Base-by-base conservation (phyloP, 305 asterid genomes). In the Andrographis paniculata region DNA sequence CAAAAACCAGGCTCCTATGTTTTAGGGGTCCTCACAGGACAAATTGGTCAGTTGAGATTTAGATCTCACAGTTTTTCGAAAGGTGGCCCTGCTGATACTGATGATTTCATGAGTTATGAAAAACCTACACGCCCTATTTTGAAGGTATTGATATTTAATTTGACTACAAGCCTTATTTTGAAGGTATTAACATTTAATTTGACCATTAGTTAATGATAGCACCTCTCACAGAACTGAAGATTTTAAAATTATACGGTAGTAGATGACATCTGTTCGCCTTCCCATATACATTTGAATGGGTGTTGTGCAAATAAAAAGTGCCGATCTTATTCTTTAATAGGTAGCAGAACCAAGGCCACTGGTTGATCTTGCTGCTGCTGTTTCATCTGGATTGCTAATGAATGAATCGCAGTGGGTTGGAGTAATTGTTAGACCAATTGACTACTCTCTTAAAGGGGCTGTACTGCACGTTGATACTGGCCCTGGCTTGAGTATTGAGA, bases 391-490 rank as follows among this genome's bases (percentile, higher is more conserved):
- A 66, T 76, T 91, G 74, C 80, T 91, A 66, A 80, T 87, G 75
- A 91, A 87, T 75, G 95, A 87, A 67, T 48, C 83, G 62, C 99
- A 91, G 65, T 83, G 95, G 96, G 77, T 91, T 44, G 99, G 99
- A 52, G 75, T 91, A 53, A 71, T 83, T 73, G 73, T 87, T 42
- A 83, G 54, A 67, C 99, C 96, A 17, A 67, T 87, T 55, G 76
- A 71, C 30, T 87, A 91, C 66, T 71, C 95, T 42, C 96, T 91
- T 35, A 77, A 72, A 61, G 99, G 95, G 65, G 95, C 94, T 42
- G 66, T 80, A 45, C 80, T 91, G 66, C 94, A 81, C 56, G 70
- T 91, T 62, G 96, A 87, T 62, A 60, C 95, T 2, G 99, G 96
- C 42, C 99, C 99, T 61, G 99, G 99, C 57, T 81, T 91, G 85